phyloP scores from a whole-genome alignment of 1,284 basidiomycete genomes.

The Tylopilus orsonianus region DNA sequence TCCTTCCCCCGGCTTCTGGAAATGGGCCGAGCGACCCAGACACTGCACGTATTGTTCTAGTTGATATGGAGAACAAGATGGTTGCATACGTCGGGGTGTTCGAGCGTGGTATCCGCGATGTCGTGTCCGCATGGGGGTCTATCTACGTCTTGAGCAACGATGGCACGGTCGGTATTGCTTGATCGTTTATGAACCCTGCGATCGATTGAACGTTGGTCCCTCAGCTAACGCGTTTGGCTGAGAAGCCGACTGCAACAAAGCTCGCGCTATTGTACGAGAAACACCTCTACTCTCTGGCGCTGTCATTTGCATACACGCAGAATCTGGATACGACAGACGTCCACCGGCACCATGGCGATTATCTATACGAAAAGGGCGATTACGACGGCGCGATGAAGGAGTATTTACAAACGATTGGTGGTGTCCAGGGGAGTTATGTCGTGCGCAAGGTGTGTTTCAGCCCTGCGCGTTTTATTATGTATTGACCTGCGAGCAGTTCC shows the following conservation, averaged over 20 bases:
- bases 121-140: conserved; percentile 78
- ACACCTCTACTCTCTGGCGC: conserved; percentile 72
- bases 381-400: conserved; percentile 93
- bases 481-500: conserved; percentile 58
- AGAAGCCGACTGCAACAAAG: conserved; percentile 79
- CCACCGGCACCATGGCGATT: conserved; percentile 87
- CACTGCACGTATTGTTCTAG: conserved; percentile 84
- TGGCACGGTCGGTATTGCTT: conserved; percentile 55
- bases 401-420: conserved; percentile 88
- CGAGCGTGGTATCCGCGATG: conserved; percentile 74
- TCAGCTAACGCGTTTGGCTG: conserved; percentile 70
- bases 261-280: conserved; percentile 81
- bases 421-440: conserved; percentile 91
- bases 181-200: neutral
- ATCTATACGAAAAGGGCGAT: conserved; percentile 88
- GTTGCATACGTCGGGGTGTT: conserved; percentile 83
- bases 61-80: conserved; percentile 93
- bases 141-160: conserved; percentile 78
- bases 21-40: conserved; percentile 51
- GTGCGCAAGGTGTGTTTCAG: conserved; percentile 85
- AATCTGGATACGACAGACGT: conserved; percentile 83
- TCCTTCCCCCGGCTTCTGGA: conserved; percentile 68
- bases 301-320: conserved; percentile 78
- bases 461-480: neutral
- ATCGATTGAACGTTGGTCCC: neutral